Conservation (phyloP, 495 filamentous ascomycete genomes). For the Hypoxylon fuscum region DNA sequence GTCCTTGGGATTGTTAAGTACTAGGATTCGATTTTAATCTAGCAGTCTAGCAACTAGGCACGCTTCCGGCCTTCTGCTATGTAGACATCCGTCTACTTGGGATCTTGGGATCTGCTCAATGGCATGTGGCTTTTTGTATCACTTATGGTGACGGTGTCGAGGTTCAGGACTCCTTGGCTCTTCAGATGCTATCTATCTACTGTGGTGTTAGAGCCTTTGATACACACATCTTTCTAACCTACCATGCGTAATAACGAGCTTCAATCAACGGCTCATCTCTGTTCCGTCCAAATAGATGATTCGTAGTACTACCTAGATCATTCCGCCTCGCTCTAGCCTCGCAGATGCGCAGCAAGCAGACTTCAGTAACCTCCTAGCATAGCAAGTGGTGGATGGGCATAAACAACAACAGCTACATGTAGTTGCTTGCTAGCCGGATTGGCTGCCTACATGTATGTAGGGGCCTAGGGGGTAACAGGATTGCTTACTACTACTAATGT, state of each 20-base stretch:
- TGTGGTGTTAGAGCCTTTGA: neutral
- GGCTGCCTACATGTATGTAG: no score
- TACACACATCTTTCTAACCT: no score
- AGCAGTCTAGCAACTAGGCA: slow-evolving; percentile 14
- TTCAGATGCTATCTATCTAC: neutral
- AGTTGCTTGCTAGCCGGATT: no score
- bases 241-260: no score
- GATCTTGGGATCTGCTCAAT: slow-evolving; percentile 20
- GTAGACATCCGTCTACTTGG: neutral
- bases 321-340: neutral
- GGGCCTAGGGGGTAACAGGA: neutral
- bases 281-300: no score
- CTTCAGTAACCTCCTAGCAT: no score
- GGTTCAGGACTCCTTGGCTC: neutral
- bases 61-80: neutral
- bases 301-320: neutral
- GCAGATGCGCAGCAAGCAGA: no score
- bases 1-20: slow-evolving; percentile 37
- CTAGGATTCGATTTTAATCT: slow-evolving; percentile 30
- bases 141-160: neutral
- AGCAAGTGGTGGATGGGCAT: no score
- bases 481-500: slow-evolving; percentile 29
- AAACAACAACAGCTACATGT: no score
- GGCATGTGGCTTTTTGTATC: neutral
- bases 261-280: no score